These are phyloP conservation scores for Albatrellus sp. DNA, from an alignment of 1,284 basidiomycete species.

Conservation along the genomic window DNA sequence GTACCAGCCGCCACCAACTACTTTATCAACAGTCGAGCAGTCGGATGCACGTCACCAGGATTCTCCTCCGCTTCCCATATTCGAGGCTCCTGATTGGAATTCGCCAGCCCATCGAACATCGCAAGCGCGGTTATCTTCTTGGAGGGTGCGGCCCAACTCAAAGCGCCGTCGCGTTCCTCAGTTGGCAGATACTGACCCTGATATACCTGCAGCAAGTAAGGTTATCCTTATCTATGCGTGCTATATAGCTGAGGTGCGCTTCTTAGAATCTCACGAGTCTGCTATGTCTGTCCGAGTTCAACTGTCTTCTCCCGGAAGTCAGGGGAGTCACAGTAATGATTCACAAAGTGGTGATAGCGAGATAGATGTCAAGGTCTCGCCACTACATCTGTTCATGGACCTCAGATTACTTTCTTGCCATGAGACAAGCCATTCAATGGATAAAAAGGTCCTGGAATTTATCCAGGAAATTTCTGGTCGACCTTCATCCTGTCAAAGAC, in stretches of 20 bases:
- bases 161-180: constrained; percentile 4
- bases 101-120: constrained; percentile 24
- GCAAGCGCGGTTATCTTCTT: constrained; percentile 44
- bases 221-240: not conserved
- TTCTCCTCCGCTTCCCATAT: constrained; percentile 30
- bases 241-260: not conserved
- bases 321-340: too few species aligned
- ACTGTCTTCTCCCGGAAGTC: not conserved
- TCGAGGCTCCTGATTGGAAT: constrained; percentile 57
- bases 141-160: constrained; percentile 33
- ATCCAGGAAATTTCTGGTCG: constrained; percentile 21
- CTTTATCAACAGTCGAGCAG: constrained; percentile 19
- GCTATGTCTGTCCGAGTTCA: not conserved
- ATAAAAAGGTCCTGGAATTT: constrained; percentile 25
- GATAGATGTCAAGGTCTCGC: constrained; percentile 29
- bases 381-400: constrained; percentile 69
- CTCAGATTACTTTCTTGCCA: constrained; percentile 33
- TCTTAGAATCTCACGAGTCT: too few species aligned
- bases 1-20: constrained; percentile 19
- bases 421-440: constrained; percentile 17
- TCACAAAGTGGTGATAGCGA: not conserved
- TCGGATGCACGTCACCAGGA: constrained; percentile 1
- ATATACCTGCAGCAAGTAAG: not conserved
- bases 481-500: not conserved
- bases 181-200: not conserved